These are phyloP conservation scores for Aotearoamyces nothofagi DNA, from an alignment of 2,329 filamentous ascomycete genomes.

Conservation along the genomic window DNA sequence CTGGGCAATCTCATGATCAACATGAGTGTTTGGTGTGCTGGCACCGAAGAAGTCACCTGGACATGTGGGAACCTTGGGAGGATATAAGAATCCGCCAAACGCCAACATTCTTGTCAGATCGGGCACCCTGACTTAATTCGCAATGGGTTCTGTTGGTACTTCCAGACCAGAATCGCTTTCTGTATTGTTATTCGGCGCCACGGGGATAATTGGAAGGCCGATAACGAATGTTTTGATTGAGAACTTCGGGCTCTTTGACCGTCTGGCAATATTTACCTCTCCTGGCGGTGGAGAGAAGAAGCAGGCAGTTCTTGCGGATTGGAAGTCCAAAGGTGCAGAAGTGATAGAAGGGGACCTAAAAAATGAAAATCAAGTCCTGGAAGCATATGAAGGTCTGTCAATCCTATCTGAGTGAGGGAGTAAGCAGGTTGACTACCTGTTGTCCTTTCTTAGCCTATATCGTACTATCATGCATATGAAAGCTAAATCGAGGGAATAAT, in stretches of 20 bases:
- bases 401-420: too few relatives aligned
- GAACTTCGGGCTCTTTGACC: background rate
- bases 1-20: too few relatives aligned
- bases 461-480: background rate
- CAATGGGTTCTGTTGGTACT: too few relatives aligned
- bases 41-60: too few relatives aligned
- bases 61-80: too few relatives aligned
- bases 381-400: background rate
- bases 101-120: too few relatives aligned
- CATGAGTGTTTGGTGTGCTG: too few relatives aligned
- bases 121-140: too few relatives aligned
- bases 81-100: too few relatives aligned
- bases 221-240: background rate
- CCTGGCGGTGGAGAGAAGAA: background rate
- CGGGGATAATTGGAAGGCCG: background rate
- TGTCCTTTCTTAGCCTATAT: too few relatives aligned
- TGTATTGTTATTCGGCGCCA: background rate
- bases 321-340: background rate
- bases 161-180: too few relatives aligned
- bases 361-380: background rate
- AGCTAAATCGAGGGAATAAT: background rate
- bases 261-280: background rate
- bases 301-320: background rate
- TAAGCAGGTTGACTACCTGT: too few relatives aligned
- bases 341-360: background rate